Conservation (phyloP, 352 stramenopile genomes). For the Phytophthora agathidicida region DNA sequence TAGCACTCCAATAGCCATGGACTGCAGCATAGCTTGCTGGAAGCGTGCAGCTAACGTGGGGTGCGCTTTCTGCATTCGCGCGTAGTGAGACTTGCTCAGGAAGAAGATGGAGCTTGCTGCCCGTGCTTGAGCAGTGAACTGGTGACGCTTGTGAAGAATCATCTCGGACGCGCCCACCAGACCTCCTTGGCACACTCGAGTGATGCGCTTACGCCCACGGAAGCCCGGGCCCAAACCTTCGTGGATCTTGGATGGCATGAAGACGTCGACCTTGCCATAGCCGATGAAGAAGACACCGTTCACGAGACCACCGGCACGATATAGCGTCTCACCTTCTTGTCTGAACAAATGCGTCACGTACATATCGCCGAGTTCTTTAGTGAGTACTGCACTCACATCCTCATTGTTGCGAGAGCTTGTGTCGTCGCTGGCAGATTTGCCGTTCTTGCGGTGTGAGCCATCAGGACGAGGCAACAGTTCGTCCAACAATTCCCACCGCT, state of each 20-base stretch:
- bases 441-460: slow-evolving; percentile 21
- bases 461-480: slow-evolving; percentile 57
- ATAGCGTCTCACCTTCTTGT: slow-evolving; percentile 69
- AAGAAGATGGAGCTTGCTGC: slow-evolving; percentile 82
- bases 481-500: slow-evolving; percentile 62
- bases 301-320: slow-evolving; percentile 64
- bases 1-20: slow-evolving; percentile 84
- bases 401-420: background rate
- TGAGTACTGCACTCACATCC: slow-evolving; percentile 40
- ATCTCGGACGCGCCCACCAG: slow-evolving; percentile 82
- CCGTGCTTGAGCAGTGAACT: slow-evolving; percentile 80
- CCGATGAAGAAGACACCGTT: slow-evolving; percentile 84
- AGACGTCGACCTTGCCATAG: slow-evolving; percentile 87
- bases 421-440: background rate
- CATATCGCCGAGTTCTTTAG: slow-evolving; percentile 65
- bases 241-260: slow-evolving; percentile 80
- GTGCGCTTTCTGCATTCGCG: slow-evolving; percentile 70
- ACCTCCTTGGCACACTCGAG: slow-evolving; percentile 80
- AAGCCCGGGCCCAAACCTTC: slow-evolving; percentile 84
- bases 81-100: slow-evolving; percentile 74
- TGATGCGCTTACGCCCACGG: slow-evolving; percentile 76
- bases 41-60: slow-evolving; percentile 76
- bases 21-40: slow-evolving; percentile 86
- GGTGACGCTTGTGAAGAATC: slow-evolving; percentile 81
- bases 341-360: slow-evolving; percentile 72